Evolutionary conservation across 176 grass and related monocot species (phyloP).

Genomic region (Rhynchospora pubera): DNA sequence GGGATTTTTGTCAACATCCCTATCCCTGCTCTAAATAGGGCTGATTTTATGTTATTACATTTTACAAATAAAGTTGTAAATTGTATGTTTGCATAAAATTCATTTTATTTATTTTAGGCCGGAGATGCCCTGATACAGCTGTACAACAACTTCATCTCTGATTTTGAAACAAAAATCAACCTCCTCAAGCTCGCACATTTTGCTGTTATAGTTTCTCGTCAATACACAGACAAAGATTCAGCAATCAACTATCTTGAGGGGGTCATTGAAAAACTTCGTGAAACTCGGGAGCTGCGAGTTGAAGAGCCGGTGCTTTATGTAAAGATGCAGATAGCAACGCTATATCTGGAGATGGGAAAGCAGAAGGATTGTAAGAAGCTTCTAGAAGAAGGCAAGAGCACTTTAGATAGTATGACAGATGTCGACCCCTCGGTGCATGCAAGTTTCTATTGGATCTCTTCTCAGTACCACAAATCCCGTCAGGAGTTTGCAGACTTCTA

Average conservation of each 20-base stretch:
- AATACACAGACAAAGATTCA: conserved; percentile 69
- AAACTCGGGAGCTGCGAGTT: conserved; percentile 51
- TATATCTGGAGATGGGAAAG: conserved; percentile 61
- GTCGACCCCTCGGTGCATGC: conserved; percentile 76
- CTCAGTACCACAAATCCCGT: conserved; percentile 62
- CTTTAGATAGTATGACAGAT: conserved; percentile 80
- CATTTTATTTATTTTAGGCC: conserved; percentile 29
- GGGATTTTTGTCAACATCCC: neutral
- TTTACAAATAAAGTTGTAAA: neutral
- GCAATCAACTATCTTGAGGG: conserved; percentile 71
- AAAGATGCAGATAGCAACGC: conserved; percentile 84
- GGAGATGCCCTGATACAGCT: conserved; percentile 83
- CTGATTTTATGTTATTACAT: neutral
- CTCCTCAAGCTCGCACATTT: conserved; percentile 83
- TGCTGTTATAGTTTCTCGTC: conserved; percentile 59
- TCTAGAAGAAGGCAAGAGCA: conserved; percentile 71
- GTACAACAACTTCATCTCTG: conserved; percentile 82
- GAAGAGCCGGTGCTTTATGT: conserved; percentile 70
- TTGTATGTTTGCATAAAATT: neutral
- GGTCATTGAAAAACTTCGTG: conserved; percentile 56
- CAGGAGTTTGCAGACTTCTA: conserved; percentile 92
- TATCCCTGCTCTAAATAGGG: neutral
- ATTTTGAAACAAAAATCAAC: conserved; percentile 90
- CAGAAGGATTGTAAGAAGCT: conserved; percentile 87
- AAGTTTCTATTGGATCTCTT: conserved; percentile 86